A percentile compares a stretch with the other conserved stretches of the same genome.
phyloP scores from a whole-genome alignment of 192 early-diverging fungal genomes.

The Cladochytrium replicatum region DNA sequence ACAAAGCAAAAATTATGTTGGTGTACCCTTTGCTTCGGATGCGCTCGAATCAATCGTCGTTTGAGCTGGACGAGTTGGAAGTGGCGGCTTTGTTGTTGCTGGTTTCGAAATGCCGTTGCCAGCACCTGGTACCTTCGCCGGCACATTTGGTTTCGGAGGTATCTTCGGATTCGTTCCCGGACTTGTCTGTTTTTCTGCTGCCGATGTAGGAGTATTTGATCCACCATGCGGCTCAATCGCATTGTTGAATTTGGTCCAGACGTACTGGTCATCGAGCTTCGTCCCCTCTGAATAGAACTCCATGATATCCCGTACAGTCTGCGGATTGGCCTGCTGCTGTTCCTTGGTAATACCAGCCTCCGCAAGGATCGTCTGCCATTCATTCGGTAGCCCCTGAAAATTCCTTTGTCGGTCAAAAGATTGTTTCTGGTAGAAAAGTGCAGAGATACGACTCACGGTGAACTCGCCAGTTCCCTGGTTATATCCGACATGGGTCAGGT shows the following conservation, averaged over 20 bases:
- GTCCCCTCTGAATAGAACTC: slow-evolving; percentile 19
- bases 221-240: slow-evolving; percentile 16
- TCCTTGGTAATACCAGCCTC: slow-evolving; percentile 91
- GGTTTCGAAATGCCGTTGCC: slow-evolving; percentile 7
- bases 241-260: slow-evolving; percentile 30
- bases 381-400: slow-evolving; percentile 77
- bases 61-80: slow-evolving; percentile 43
- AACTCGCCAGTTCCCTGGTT: slow-evolving; percentile 90
- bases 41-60: slow-evolving; percentile 49
- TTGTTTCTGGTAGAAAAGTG: background rate
- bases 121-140: background rate
- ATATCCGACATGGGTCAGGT: slow-evolving; percentile 96
- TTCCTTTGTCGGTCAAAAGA: slow-evolving; percentile 1
- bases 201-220: no score
- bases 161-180: slow-evolving; percentile 5
- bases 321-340: slow-evolving; percentile 87
- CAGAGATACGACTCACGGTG: slow-evolving; percentile 20
- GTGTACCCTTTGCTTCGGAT: no score
- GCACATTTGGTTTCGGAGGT: background rate
- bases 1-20: no score
- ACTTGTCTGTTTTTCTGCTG: background rate
- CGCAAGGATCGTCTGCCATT: slow-evolving; percentile 85
- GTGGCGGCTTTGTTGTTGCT: slow-evolving; percentile 28
- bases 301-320: slow-evolving; percentile 49
- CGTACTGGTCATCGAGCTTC: slow-evolving; percentile 5